phyloP scores from a whole-genome alignment of 2,329 filamentous ascomycete species.

The Orbilia blumenaviensis region DNA sequence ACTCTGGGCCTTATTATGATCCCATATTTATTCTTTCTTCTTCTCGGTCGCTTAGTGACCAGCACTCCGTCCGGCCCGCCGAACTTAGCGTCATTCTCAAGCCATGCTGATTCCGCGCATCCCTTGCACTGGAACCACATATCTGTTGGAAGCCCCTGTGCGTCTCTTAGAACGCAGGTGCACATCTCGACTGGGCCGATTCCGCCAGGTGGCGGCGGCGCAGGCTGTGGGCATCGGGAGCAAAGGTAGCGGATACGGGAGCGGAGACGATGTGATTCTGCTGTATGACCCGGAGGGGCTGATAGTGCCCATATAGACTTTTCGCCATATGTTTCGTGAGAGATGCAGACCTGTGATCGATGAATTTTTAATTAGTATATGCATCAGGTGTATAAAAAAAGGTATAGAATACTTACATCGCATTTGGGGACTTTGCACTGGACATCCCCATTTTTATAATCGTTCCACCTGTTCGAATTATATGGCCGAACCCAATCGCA shows the following conservation, averaged over 20 bases:
- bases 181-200: constrained; percentile 47
- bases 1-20: constrained; percentile 33
- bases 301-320: constrained; percentile 33
- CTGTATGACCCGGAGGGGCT: constrained; percentile 17
- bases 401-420: constrained; percentile 15
- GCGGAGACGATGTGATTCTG: constrained; percentile 47
- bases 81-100: constrained; percentile 36
- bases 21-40: constrained; percentile 43
- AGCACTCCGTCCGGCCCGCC: constrained; percentile 38
- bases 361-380: background rate
- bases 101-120: constrained; percentile 46
- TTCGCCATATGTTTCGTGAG: constrained; percentile 42
- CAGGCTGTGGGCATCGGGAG: constrained; percentile 26
- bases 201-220: constrained; percentile 24
- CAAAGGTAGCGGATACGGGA: constrained; percentile 49
- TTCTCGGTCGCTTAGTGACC: background rate
- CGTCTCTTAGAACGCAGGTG: constrained; percentile 42
- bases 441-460: constrained; percentile 29
- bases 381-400: background rate
- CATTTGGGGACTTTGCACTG: constrained; percentile 48
- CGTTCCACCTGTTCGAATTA: constrained; percentile 40
- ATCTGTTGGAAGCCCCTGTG: constrained; percentile 31
- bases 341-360: constrained; percentile 30
- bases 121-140: constrained; percentile 47
- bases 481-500: constrained; percentile 44